Evolutionary conservation across 345 rosid genomes (phyloP).

Genomic region (Brassica juncea): DNA sequence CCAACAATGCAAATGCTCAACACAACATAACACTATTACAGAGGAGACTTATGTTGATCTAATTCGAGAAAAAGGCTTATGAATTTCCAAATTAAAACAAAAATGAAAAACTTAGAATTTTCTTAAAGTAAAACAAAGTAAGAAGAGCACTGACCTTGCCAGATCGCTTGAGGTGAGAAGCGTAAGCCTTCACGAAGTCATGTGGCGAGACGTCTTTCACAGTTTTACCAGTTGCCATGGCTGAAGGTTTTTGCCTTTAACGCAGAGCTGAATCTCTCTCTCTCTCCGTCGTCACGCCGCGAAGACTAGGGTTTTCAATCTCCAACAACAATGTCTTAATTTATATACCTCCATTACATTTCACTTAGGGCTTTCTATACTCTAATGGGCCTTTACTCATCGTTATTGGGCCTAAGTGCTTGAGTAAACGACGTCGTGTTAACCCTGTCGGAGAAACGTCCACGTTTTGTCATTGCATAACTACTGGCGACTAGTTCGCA

Average conservation of each 20-base stretch:
- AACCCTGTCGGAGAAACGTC: neutral
- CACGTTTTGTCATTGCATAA: neutral
- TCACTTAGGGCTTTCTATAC: slow-evolving; percentile 40
- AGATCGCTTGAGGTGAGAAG: slow-evolving; percentile 85
- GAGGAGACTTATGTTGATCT: no score
- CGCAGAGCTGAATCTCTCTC: neutral
- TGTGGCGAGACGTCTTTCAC: slow-evolving; percentile 89
- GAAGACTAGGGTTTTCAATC: slow-evolving; percentile 38
- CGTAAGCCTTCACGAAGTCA: slow-evolving; percentile 81
- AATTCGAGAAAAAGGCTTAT: no score
- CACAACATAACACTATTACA: no score
- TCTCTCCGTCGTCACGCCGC: slow-evolving; percentile 29
- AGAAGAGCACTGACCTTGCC: slow-evolving; percentile 62
- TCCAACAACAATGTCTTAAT: neutral
- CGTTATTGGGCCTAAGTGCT: neutral
- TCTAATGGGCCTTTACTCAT: neutral
- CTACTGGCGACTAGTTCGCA: slow-evolving; percentile 28
- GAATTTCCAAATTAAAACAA: neutral
- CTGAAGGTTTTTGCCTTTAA: neutral
- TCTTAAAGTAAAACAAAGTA: neutral
- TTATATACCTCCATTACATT: slow-evolving; percentile 12
- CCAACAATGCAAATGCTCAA: no score
- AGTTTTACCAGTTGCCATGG: slow-evolving; percentile 61
- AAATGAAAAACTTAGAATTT: no score
- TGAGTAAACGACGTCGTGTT: neutral